These are phyloP conservation scores for Suillus ampliporus DNA, from an alignment of 768 basidiomycete genomes.

Conservation along the genomic window DNA sequence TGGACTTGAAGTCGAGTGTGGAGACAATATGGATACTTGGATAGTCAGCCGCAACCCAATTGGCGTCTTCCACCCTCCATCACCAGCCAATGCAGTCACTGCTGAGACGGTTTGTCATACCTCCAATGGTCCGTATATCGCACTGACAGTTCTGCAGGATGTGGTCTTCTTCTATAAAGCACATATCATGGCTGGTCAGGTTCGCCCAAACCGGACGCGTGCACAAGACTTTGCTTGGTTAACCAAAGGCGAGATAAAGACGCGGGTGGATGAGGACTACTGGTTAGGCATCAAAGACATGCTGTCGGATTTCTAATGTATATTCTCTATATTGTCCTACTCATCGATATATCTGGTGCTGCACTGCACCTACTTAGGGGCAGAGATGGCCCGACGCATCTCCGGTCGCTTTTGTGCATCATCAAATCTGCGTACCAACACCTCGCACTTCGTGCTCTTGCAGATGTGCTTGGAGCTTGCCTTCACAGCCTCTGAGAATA, in stretches of 20 bases:
- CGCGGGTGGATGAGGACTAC: slow-evolving; percentile 68
- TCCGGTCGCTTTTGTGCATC: slow-evolving; percentile 78
- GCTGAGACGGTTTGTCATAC: slow-evolving; percentile 42
- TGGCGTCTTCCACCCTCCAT: slow-evolving; percentile 68
- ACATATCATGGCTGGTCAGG: slow-evolving; percentile 91
- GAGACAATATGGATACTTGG: slow-evolving; percentile 90
- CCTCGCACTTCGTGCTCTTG: slow-evolving; percentile 85
- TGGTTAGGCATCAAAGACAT: slow-evolving; percentile 83
- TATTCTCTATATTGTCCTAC: slow-evolving; percentile 9
- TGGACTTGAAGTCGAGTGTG: slow-evolving; percentile 73
- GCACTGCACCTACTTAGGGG: slow-evolving; percentile 32
- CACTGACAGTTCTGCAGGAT: slow-evolving; percentile 49
- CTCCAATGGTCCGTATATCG: not conserved
- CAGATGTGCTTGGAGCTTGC: slow-evolving; percentile 82
- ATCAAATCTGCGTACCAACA: slow-evolving; percentile 89
- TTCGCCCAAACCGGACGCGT: slow-evolving; percentile 55
- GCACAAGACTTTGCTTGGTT: slow-evolving; percentile 90
- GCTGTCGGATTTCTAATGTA: slow-evolving; percentile 62
- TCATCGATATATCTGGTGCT: not conserved
- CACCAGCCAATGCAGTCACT: slow-evolving; percentile 31
- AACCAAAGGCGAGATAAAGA: slow-evolving; percentile 87
- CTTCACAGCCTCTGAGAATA: slow-evolving; percentile 88
- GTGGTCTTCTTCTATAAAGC: slow-evolving; percentile 91
- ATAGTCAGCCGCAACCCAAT: slow-evolving; percentile 90
- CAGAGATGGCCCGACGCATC: slow-evolving; percentile 57